Percentiles rank a stretch among this genome's conserved stretches.
Conservation (phyloP, 345 rosid species). For the sweet orange (Citrus sinensis) region DNA sequence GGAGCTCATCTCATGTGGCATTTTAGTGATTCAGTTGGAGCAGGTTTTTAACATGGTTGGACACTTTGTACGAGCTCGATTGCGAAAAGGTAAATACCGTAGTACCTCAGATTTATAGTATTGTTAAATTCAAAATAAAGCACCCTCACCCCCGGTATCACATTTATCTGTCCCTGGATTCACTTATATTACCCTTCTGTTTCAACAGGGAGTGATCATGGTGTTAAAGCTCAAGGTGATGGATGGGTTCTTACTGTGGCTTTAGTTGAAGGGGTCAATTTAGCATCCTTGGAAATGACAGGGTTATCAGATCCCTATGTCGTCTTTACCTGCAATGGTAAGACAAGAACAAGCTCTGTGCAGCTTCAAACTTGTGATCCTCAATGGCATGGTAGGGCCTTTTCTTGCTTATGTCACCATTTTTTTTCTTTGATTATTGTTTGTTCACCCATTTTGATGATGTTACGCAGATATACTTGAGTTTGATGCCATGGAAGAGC, state of each 20-base stretch:
- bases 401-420: conserved; percentile 2
- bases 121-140: background rate
- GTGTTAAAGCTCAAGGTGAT: conserved; percentile 63
- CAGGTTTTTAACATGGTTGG: conserved; percentile 55
- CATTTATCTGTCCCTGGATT: conserved; percentile 4
- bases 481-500: conserved; percentile 96
- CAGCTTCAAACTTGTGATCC: conserved; percentile 76
- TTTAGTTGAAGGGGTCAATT: conserved; percentile 64
- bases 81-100: conserved; percentile 50
- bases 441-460: conserved; percentile 12
- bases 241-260: conserved; percentile 95
- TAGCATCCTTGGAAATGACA: conserved; percentile 56
- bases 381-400: conserved; percentile 75
- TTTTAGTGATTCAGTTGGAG: conserved; percentile 60
- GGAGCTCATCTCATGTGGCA: conserved; percentile 58
- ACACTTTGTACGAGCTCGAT: conserved; percentile 70
- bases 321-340: conserved; percentile 82
- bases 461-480: conserved; percentile 71
- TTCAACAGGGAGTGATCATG: conserved; percentile 62
- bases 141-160: background rate
- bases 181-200: conserved; percentile 7
- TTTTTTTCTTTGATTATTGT: background rate
- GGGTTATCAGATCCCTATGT: conserved; percentile 72
- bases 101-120: background rate
- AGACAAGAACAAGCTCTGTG: conserved; percentile 79